Evolutionary conservation across 2,329 filamentous ascomycete genomes (phyloP), one percentile per base, ranked within the genome.

Genomic region (Paraconiothyrium brasiliense): DNA sequence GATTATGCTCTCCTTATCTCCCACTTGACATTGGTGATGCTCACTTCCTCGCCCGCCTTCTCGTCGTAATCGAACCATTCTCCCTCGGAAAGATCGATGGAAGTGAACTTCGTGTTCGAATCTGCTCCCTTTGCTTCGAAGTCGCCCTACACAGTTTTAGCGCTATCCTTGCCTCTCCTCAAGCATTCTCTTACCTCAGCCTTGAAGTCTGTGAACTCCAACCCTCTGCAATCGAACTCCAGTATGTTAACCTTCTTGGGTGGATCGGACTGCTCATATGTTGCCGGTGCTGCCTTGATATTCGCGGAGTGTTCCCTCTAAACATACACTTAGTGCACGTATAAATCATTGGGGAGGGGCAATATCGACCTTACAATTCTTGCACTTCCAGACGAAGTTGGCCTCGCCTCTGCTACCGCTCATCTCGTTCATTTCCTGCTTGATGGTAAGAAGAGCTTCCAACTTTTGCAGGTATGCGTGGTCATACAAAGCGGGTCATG

Each of bases 361-460:
- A 66, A 16, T 65, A 70, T 62, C 65, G 69, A 95, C 93, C 87
- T 95, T 96, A 89, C 95, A 99, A 77, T 95, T 94, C 81, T 96
- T 97, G 86, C 95, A 99, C 79, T 89, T 94, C 94, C 95, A 99
- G n/a, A 99, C 95, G 80, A 99, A 99, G 80, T 98, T 98, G 63
- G 95, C 95, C 80, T 98, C 94, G 67, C 95, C 95, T 73, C 93
- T 88, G 78, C 94, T 97, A 39, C 94, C 94, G 66, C 92, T 95
- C 78, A 97, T 89, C 67, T 97, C 93, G 76, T 96, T 94, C 73
- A 84, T 86, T 76, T 98, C 94, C 93, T 97, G 20, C 6, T 9
- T 20, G 5, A 3, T 34, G 20, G 44, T 63, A 16, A 63, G 58
- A 37, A 27, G 10, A 10, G 27, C 11, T 44, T 27, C 3, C 11